Evolutionary conservation across 2,329 filamentous ascomycete genomes (phyloP), one percentile per base, ranked within the genome.

Genomic region (Colletotrichum orbiculare): DNA sequence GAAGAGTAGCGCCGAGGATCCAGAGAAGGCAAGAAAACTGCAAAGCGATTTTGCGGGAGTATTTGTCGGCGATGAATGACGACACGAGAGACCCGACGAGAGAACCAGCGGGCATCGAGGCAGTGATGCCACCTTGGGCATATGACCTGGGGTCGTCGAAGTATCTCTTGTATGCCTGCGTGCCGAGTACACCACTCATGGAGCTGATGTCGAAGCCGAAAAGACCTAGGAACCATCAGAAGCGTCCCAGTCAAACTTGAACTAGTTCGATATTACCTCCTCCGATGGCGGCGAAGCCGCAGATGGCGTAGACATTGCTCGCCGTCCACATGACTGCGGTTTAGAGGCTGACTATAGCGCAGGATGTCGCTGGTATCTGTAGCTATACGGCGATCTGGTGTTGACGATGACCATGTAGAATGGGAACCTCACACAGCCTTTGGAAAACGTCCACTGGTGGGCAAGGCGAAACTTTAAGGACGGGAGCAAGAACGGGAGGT

Each of bases 131-230:
- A 48, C 89, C 90, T 76, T 93, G 90, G 1, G 83, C 80, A 69
- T 85, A 83, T 1, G 81, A 83, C 15, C 74, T 73, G 3, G 84
- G 84, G 59, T 92, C 85, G 70, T 87, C 81, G 78, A 93, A 93
- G 76, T 91, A 93, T 71, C 86, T 87, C 70, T 87, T 88, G 75
- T 94, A 94, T 50, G 89, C 85, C 61, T 87, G 77, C 0, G 88
- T 91, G 37, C 87, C 88, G 42, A 93, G 81, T 33, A 89, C 86
- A 49, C 86, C 87, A 42, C 86, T 89, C 90, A 93, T 92, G 47
- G 89, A 91, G 60, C 85, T 87, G 71, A 94, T 92, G 77, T 94
- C 91, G 74, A 94, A 94, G 70, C 91, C 92, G 72, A 94, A 93
- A 34, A 93, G 81, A 33, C 85, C 87, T 74, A 64, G 35, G 38